Percentiles rank a stretch among this genome's conserved stretches.
phyloP scores from a whole-genome alignment of 352 stramenopile genomes.

The Globisporangium cylindrosporum region DNA sequence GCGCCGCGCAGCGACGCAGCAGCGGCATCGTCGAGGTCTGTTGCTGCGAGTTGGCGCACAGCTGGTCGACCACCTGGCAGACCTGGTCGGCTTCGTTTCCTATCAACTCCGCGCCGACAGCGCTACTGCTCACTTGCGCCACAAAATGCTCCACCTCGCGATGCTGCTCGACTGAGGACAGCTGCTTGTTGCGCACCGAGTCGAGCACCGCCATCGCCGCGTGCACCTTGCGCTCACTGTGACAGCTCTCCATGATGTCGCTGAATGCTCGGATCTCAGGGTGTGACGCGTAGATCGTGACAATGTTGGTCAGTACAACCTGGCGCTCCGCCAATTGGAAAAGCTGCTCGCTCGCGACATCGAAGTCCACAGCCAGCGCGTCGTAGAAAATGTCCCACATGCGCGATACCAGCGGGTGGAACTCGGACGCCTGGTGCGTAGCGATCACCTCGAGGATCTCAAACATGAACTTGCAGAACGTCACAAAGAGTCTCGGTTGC shows the following conservation, averaged over 20 bases:
- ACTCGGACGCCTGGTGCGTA: conserved; percentile 62
- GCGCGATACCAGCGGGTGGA: conserved; percentile 53
- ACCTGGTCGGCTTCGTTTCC: conserved; percentile 21
- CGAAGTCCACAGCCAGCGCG: conserved; percentile 34
- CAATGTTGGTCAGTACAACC: conserved; percentile 40
- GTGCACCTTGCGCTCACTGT: conserved; percentile 29
- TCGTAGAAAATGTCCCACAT: conserved; percentile 54
- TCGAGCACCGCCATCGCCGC: conserved; percentile 31
- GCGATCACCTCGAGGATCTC: conserved; percentile 65
- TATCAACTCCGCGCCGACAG: not conserved
- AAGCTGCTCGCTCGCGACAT: conserved; percentile 29
- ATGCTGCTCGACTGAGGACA: conserved; percentile 42
- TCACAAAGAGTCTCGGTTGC: conserved; percentile 27
- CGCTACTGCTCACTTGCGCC: conserved; percentile 9
- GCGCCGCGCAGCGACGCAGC: conserved; percentile 37
- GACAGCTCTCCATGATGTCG: conserved; percentile 34
- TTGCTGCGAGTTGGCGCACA: conserved; percentile 47
- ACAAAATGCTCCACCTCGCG: conserved; percentile 59
- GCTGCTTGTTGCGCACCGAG: conserved; percentile 35
- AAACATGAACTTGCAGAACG: conserved; percentile 57
- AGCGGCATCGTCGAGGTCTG: conserved; percentile 32
- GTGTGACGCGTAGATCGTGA: conserved; percentile 48
- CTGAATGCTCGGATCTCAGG: conserved; percentile 42
- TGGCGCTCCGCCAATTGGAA: conserved; percentile 34
- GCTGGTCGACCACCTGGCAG: conserved; percentile 41